These are phyloP conservation scores for Monosporozyma aquatica DNA, from an alignment of 805 yeast species.

Conservation along the genomic window DNA sequence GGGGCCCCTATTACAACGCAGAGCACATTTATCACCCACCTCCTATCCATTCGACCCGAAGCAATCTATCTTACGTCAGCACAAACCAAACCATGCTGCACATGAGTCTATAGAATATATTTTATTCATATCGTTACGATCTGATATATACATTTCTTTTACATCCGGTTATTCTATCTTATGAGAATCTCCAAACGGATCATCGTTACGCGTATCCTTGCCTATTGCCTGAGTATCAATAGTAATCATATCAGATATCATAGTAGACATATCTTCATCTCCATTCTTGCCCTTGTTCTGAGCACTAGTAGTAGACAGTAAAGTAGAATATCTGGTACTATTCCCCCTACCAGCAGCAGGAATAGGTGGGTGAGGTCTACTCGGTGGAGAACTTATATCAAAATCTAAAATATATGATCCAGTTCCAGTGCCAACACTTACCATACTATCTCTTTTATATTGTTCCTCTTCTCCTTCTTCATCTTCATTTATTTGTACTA, in stretches of 20 bases:
- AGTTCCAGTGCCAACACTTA: constrained; percentile 15
- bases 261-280: neutral
- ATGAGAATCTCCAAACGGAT: neutral
- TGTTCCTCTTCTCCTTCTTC: constrained; percentile 8
- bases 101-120: no score
- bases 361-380: constrained; percentile 5
- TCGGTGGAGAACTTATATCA: constrained; percentile 14
- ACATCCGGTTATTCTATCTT: no score
- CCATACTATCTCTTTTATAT: neutral
- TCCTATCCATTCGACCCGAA: no score
- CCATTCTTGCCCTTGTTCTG: neutral
- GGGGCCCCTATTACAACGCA: no score
- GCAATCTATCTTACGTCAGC: no score
- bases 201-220: neutral
- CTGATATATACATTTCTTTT: no score
- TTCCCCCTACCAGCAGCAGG: constrained; percentile 1
- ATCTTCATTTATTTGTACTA: constrained; percentile 36
- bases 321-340: no score
- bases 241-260: neutral
- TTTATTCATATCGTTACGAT: no score
- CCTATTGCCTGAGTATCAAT: neutral
- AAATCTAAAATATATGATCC: constrained; percentile 27
- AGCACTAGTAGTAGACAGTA: no score
- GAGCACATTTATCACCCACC: no score
- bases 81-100: no score